Evolutionary conservation across 2,329 filamentous ascomycete genomes (phyloP).

Genomic region (Cryphonectria nitschkei): DNA sequence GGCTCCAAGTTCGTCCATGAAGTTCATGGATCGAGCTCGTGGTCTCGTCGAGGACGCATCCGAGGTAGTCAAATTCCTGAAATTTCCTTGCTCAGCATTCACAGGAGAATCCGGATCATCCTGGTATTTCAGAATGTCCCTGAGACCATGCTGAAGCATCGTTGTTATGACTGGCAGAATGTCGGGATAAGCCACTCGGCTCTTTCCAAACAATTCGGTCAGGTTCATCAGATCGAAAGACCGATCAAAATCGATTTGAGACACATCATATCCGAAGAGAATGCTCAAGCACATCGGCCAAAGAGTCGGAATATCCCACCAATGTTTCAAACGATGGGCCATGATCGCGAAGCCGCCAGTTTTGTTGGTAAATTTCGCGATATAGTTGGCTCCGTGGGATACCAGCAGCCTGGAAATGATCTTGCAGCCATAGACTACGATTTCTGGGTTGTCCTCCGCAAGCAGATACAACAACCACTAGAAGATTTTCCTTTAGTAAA

Average conservation of each 20-base stretch:
- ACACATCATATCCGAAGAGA: slow-evolving; percentile 82
- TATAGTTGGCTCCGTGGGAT: slow-evolving; percentile 80
- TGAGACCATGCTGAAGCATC: slow-evolving; percentile 86
- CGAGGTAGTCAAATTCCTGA: slow-evolving; percentile 33
- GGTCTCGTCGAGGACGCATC: slow-evolving; percentile 41
- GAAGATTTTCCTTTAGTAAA: slow-evolving; percentile 7
- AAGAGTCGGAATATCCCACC: slow-evolving; percentile 83
- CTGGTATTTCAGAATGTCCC: slow-evolving; percentile 67
- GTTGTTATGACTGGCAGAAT: slow-evolving; percentile 77
- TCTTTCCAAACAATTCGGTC: slow-evolving; percentile 71
- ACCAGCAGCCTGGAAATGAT: slow-evolving; percentile 84
- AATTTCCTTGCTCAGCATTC: slow-evolving; percentile 31
- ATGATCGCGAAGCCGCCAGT: slow-evolving; percentile 88
- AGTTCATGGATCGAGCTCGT: slow-evolving; percentile 67
- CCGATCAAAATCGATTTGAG: slow-evolving; percentile 71
- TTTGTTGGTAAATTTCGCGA: slow-evolving; percentile 80
- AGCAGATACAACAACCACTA: slow-evolving; percentile 92
- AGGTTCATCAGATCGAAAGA: slow-evolving; percentile 77
- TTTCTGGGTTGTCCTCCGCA: slow-evolving; percentile 81
- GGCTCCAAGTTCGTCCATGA: slow-evolving; percentile 61
- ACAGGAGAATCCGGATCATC: slow-evolving; percentile 61
- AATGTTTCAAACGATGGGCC: slow-evolving; percentile 77
- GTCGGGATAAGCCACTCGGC: slow-evolving; percentile 74
- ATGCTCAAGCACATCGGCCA: slow-evolving; percentile 91
- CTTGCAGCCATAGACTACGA: slow-evolving; percentile 78